Conservation (phyloP, 768 basidiomycete species). For the Amyloporia xantha region DNA sequence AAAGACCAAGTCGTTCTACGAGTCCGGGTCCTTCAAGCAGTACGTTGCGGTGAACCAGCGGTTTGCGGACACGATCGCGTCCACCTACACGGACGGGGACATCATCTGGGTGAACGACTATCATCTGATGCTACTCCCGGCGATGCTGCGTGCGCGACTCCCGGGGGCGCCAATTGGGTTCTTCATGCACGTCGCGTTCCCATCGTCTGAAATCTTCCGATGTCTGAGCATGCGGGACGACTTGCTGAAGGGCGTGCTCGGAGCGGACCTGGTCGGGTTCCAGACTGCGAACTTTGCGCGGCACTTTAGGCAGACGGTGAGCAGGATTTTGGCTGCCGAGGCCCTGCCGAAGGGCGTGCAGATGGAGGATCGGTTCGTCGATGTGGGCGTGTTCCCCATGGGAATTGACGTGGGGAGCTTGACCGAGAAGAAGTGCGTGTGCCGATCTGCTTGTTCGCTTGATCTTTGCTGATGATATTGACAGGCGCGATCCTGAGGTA, state of each 20-base stretch:
- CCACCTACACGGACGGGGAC: slow-evolving; percentile 81
- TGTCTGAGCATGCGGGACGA: slow-evolving; percentile 76
- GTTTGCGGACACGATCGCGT: slow-evolving; percentile 80
- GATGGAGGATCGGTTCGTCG: slow-evolving; percentile 63
- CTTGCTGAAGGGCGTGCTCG: slow-evolving; percentile 84
- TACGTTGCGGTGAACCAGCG: slow-evolving; percentile 88
- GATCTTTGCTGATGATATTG: not conserved
- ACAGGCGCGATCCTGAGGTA: slow-evolving; percentile 69
- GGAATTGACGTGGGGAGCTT: slow-evolving; percentile 75
- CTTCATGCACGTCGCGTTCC: slow-evolving; percentile 97
- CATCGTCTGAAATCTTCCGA: slow-evolving; percentile 91
- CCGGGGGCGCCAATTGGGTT: slow-evolving; percentile 73
- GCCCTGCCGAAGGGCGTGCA: slow-evolving; percentile 82
- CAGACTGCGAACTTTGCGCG: slow-evolving; percentile 80
- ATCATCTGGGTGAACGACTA: slow-evolving; percentile 94
- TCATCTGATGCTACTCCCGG: slow-evolving; percentile 90
- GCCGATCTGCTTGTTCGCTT: not conserved
- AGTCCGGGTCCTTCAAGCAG: slow-evolving; percentile 73
- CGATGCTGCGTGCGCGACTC: slow-evolving; percentile 68
- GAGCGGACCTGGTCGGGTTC: slow-evolving; percentile 89
- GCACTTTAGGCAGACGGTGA: slow-evolving; percentile 82
- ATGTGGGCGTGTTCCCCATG: slow-evolving; percentile 87
- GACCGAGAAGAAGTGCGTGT: slow-evolving; percentile 54
- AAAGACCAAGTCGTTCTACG: slow-evolving; percentile 74
- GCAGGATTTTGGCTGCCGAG: slow-evolving; percentile 72